Conservation (phyloP, 1,284 basidiomycete genomes). For the Chiua sp. region DNA sequence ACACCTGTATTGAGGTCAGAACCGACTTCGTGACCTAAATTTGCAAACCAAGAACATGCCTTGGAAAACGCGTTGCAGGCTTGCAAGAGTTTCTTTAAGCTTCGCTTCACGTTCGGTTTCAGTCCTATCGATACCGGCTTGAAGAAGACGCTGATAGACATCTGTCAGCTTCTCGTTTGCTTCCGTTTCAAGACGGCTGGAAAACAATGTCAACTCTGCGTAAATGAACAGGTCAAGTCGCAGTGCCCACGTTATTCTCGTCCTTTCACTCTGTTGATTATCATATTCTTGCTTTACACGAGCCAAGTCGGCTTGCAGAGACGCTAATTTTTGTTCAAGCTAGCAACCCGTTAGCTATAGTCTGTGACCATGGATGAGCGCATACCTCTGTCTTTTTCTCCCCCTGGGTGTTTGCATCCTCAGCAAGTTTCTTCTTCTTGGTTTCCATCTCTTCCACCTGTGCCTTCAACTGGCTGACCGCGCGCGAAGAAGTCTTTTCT, state of each 20-base stretch:
- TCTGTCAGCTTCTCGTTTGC: constrained; percentile 91
- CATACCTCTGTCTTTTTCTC: constrained; percentile 67
- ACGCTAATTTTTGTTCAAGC: constrained; percentile 65
- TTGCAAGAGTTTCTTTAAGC: constrained; percentile 86
- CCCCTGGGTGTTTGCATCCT: constrained; percentile 62
- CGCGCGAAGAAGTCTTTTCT: constrained; percentile 74
- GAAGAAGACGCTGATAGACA: constrained; percentile 84
- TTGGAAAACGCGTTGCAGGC: constrained; percentile 87
- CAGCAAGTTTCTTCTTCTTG: constrained; percentile 63
- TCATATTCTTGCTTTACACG: constrained; percentile 74
- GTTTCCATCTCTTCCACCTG: constrained; percentile 71
- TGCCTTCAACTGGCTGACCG: constrained; percentile 69
- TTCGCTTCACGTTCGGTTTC: constrained; percentile 87
- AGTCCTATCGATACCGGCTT: constrained; percentile 85
- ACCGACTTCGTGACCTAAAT: neutral
- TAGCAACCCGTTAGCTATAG: constrained; percentile 34
- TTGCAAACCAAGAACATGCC: constrained; percentile 48
- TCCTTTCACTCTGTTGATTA: constrained; percentile 76
- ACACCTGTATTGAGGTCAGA: constrained; percentile 59
- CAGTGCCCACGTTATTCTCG: constrained; percentile 65
- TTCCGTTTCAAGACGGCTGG: constrained; percentile 87
- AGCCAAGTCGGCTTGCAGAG: constrained; percentile 59
- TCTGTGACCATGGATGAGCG: neutral
- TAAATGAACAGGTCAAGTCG: neutral
- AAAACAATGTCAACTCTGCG: neutral